Evolutionary conservation across 495 filamentous ascomycete genomes (phyloP).

Genomic region (Talaromyces proteolyticus): DNA sequence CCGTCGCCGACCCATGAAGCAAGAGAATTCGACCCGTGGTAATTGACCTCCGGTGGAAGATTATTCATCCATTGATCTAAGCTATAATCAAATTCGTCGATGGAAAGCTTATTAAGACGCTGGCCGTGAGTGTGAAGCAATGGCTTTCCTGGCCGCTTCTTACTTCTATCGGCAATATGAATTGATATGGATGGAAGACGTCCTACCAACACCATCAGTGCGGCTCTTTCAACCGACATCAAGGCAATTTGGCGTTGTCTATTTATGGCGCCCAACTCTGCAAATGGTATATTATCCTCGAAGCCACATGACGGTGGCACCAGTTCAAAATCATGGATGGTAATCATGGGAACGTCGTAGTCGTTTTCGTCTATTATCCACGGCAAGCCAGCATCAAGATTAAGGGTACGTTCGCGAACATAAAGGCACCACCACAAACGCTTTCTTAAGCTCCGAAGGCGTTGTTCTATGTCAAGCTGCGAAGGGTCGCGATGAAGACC

Average conservation of each 20-base stretch:
- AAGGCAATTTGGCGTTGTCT: neutral
- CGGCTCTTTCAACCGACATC: neutral
- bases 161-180: neutral
- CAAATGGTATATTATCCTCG: neutral
- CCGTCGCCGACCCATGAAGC: slow-evolving; percentile 1
- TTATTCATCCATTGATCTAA: neutral
- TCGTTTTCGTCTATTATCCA: slow-evolving; percentile 3
- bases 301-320: neutral
- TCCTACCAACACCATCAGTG: neutral
- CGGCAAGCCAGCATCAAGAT: neutral
- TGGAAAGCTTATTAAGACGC: neutral
- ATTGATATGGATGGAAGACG: neutral
- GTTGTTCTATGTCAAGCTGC: neutral
- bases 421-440: slow-evolving; percentile 1
- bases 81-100: neutral
- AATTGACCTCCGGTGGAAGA: neutral
- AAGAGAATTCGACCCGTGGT: neutral
- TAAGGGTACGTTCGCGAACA: neutral
- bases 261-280: neutral
- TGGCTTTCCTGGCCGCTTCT: neutral
- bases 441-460: neutral
- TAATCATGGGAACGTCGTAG: slow-evolving; percentile 1
- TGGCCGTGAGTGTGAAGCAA: neutral
- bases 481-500: neutral
- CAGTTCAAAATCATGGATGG: neutral